phyloP scores from a whole-genome alignment of 495 filamentous ascomycete species.

The Baudoinia panamericana region DNA sequence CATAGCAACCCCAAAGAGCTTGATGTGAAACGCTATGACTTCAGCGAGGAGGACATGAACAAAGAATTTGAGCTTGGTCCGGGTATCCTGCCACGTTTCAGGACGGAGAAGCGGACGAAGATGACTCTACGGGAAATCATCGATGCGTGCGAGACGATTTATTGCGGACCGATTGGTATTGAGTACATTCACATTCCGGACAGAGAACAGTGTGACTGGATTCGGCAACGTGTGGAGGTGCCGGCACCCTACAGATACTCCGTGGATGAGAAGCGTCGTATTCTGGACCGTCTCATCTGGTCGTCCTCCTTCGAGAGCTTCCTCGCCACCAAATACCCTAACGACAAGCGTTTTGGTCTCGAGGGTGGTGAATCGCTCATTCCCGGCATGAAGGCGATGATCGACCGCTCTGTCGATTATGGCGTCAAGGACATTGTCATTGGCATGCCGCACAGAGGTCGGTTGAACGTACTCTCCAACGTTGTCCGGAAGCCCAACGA shows the following conservation, averaged over 20 bases:
- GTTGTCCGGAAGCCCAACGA: slow-evolving; percentile 98
- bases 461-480: slow-evolving; percentile 95
- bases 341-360: slow-evolving; percentile 97
- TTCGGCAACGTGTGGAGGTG: slow-evolving; percentile 85
- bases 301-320: slow-evolving; percentile 91
- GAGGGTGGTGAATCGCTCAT: slow-evolving; percentile 94
- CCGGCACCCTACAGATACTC: slow-evolving; percentile 91
- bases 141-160: slow-evolving; percentile 80
- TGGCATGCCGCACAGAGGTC: slow-evolving; percentile 97
- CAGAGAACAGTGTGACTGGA: slow-evolving; percentile 94
- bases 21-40: slow-evolving; percentile 81
- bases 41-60: slow-evolving; percentile 88
- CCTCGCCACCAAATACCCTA: slow-evolving; percentile 92
- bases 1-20: slow-evolving; percentile 86
- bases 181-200: slow-evolving; percentile 99
- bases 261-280: slow-evolving; percentile 90
- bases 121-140: slow-evolving; percentile 96
- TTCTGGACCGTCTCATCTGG: slow-evolving; percentile 96
- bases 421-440: slow-evolving; percentile 98
- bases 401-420: slow-evolving; percentile 95
- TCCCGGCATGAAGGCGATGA: slow-evolving; percentile 97
- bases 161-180: slow-evolving; percentile 90
- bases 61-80: slow-evolving; percentile 85
- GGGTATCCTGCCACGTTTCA: slow-evolving; percentile 90
- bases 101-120: slow-evolving; percentile 71